Evolutionary conservation across 2,329 filamentous ascomycete species (phyloP), one percentile per base, ranked within the genome.

Genomic region (Proliferodiscus dingleyae): DNA sequence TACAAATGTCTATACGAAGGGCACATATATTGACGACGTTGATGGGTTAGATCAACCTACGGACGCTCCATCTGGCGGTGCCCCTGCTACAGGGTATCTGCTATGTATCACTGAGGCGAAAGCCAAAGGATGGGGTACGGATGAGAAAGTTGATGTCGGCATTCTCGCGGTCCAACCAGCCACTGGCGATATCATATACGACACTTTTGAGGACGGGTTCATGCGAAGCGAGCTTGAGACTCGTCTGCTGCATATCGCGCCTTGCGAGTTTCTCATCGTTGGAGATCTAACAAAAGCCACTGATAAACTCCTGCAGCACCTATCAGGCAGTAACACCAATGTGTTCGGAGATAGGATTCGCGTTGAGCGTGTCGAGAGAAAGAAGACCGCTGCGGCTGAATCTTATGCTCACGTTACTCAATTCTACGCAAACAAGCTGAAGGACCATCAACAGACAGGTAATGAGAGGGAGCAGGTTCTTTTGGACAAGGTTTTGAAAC

Each of bases 201-300:
- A 98, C 61, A 83, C 85, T 48, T 98, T 98, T 58, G 89, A 97
- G 57, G 93, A 98, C 61, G 89, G 91, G 2, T 97, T 97, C 68
- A 95, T 98, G 91, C 78, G 93, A 39, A 89, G 85, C 59, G 93
- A 98, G 64, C 86, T 98, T 26, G 93, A 98, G 68, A 98, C 93
- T 0, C 75, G 93, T n/a, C 71, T 98, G 21, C 71, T 98, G 23
- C 93, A 98, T 64, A 95, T 98, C 54, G 89, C 91, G 0, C 93
- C 93, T 0, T 95, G 90, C 67, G 93, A 98, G 65, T 89, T 98
- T 51, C 74, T 98, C 24, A 85, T 98, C 36, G 88, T 98, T 1
- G 93, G 93, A 11, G 82, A 93, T 11, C 77, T 97, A 11, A 93
- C 90, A 1, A 89, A 85, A 58, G 87, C 89, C 1, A 95, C 90